A percentile compares a stretch with the other conserved stretches of the same genome.
phyloP scores from a whole-genome alignment of 2,329 filamentous ascomycete species.

The Mollisia scopiformis region DNA sequence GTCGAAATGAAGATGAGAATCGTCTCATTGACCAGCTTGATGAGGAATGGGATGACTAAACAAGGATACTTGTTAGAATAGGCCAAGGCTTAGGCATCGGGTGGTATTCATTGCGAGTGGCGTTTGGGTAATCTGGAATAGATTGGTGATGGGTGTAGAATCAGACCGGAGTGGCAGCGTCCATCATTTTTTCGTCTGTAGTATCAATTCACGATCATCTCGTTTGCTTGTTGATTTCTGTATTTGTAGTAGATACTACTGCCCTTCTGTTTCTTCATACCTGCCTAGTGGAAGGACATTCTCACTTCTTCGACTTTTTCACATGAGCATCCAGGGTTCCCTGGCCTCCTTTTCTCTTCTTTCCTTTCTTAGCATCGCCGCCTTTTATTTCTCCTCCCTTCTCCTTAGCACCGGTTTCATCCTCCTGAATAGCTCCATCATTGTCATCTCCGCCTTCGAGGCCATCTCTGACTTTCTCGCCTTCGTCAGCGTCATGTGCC shows the following conservation, averaged over 20 bases:
- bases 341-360: slow-evolving; percentile 25
- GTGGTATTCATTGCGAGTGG: neutral
- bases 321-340: slow-evolving; percentile 29
- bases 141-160: slow-evolving; percentile 3
- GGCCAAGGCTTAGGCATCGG: too few species aligned
- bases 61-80: neutral
- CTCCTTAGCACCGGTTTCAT: slow-evolving; percentile 19
- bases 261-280: neutral
- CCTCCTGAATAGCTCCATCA: slow-evolving; percentile 21
- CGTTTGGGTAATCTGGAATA: slow-evolving; percentile 5
- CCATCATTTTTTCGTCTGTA: neutral
- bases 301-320: slow-evolving; percentile 21
- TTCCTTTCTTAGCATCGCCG: slow-evolving; percentile 5
- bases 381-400: slow-evolving; percentile 20
- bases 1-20: slow-evolving; percentile 76
- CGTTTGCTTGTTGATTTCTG: too few species aligned
- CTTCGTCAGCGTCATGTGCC: slow-evolving; percentile 2
- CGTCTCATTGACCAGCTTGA: slow-evolving; percentile 93
- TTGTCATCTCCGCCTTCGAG: slow-evolving; percentile 8
- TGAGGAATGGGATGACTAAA: slow-evolving; percentile 89
- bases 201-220: neutral
- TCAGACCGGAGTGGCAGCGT: neutral
- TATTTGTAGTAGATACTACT: too few species aligned
- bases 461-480: slow-evolving; percentile 11
- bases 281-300: neutral